phyloP scores from a whole-genome alignment of 2,329 filamentous ascomycete genomes.

The Ascochyta pisi region DNA sequence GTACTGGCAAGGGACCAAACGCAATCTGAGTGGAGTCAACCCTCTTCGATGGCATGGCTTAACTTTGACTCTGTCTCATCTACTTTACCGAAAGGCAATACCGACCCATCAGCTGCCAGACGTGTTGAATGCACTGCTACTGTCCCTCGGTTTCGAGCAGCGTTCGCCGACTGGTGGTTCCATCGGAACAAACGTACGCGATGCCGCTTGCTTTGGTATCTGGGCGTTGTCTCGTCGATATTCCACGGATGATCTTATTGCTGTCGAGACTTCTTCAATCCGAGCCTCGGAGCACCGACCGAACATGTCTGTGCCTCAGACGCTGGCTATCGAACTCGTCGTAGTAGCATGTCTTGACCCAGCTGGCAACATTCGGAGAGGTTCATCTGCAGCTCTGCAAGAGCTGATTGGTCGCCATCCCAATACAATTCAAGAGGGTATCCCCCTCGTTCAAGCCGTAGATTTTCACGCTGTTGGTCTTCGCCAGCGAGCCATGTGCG shows the following conservation, averaged over 20 bases:
- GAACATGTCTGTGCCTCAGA: constrained; percentile 66
- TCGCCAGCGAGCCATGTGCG: constrained; percentile 79
- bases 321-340: constrained; percentile 81
- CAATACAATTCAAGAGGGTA: constrained; percentile 80
- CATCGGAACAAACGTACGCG: constrained; percentile 86
- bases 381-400: constrained; percentile 90
- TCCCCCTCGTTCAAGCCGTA: constrained; percentile 83
- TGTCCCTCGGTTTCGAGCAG: constrained; percentile 88
- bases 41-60: constrained; percentile 90
- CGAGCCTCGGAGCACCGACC: constrained; percentile 53
- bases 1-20: constrained; percentile 59
- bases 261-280: constrained; percentile 58
- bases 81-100: constrained; percentile 84
- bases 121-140: constrained; percentile 77
- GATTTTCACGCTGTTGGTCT: constrained; percentile 94
- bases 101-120: constrained; percentile 72
- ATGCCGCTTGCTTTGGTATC: constrained; percentile 94
- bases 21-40: constrained; percentile 77
- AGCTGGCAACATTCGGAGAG: constrained; percentile 89
- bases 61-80: constrained; percentile 83
- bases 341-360: constrained; percentile 85
- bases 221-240: constrained; percentile 93
- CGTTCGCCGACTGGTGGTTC: constrained; percentile 83
- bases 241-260: constrained; percentile 75
- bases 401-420: constrained; percentile 94